phyloP scores from a whole-genome alignment of 192 early-diverging fungal species.

The Podila verticillata region DNA sequence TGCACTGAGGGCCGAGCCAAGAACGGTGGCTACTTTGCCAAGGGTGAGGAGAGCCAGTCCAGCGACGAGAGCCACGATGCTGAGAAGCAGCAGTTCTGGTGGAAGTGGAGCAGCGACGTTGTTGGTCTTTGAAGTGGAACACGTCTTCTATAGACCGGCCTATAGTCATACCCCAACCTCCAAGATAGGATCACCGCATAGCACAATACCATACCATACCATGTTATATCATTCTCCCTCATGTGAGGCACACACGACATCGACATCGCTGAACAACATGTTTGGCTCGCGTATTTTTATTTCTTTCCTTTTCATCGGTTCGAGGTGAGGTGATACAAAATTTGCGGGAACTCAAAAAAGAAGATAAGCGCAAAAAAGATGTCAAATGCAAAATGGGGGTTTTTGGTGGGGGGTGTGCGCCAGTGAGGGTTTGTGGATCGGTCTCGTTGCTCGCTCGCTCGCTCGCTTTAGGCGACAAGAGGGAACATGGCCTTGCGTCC shows the following conservation, averaged over 20 bases:
- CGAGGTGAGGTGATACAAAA: not conserved
- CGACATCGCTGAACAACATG: no score
- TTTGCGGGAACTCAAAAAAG: conserved; percentile 1
- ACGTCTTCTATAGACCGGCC: no score
- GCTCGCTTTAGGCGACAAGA: conserved; percentile 61
- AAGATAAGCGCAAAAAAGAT: no score
- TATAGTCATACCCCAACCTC: no score
- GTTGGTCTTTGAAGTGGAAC: conserved; percentile 18
- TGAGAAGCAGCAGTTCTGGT: conserved; percentile 53
- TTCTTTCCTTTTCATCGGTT: not conserved
- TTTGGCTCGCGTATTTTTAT: not conserved
- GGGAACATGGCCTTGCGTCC: conserved; percentile 85
- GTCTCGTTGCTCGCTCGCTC: not conserved
- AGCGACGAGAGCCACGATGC: conserved; percentile 51
- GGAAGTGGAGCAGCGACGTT: conserved; percentile 40
- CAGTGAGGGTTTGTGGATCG: not conserved
- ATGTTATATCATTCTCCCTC: no score
- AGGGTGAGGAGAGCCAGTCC: conserved; percentile 12
- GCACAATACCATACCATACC: no score
- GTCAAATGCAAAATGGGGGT: no score
- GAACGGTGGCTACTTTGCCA: conserved; percentile 18
- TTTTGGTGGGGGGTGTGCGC: not conserved
- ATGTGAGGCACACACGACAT: no score
- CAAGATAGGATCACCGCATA: no score
- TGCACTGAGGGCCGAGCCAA: conserved; percentile 14